Evolutionary conservation across 768 basidiomycete species (phyloP).

Genomic region (Naganishia vaughanmartiniae): DNA sequence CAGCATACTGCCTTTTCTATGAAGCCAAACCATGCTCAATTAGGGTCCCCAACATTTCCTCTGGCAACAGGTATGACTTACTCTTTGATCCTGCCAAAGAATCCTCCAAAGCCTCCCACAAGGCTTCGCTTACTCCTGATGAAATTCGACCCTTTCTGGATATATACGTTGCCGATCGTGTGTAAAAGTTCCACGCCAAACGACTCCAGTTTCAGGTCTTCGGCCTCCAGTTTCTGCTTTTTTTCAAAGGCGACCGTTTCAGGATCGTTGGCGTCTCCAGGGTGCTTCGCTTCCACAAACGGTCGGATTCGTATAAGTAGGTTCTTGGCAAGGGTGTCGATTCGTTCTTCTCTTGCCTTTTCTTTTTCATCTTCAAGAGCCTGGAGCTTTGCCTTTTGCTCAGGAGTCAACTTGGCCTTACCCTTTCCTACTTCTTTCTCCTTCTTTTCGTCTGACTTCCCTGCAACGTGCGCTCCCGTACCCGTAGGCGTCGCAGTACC

Average conservation of each 20-base stretch:
- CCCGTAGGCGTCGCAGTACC: slow-evolving; percentile 27
- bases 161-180: slow-evolving; percentile 85
- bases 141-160: slow-evolving; percentile 86
- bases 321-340: slow-evolving; percentile 71
- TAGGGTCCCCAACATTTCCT: no score
- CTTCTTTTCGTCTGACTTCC: slow-evolving; percentile 49
- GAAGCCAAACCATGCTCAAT: neutral
- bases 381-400: slow-evolving; percentile 79
- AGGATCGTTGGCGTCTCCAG: slow-evolving; percentile 64
- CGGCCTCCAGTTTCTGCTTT: slow-evolving; percentile 76
- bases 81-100: slow-evolving; percentile 82
- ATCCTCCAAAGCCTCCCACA: slow-evolving; percentile 73
- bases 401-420: slow-evolving; percentile 63
- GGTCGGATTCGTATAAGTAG: slow-evolving; percentile 80
- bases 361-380: slow-evolving; percentile 77
- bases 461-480: slow-evolving; percentile 38
- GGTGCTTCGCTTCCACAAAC: slow-evolving; percentile 83
- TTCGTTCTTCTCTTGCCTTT: slow-evolving; percentile 59
- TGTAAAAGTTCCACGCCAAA: slow-evolving; percentile 96
- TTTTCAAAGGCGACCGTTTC: slow-evolving; percentile 78
- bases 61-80: neutral
- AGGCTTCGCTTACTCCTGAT: slow-evolving; percentile 87
- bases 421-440: slow-evolving; percentile 52
- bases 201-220: slow-evolving; percentile 93
- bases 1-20: slow-evolving; percentile 71